Conservation (phyloP, 805 yeast genomes). For the Yarrowia sp. region DNA sequence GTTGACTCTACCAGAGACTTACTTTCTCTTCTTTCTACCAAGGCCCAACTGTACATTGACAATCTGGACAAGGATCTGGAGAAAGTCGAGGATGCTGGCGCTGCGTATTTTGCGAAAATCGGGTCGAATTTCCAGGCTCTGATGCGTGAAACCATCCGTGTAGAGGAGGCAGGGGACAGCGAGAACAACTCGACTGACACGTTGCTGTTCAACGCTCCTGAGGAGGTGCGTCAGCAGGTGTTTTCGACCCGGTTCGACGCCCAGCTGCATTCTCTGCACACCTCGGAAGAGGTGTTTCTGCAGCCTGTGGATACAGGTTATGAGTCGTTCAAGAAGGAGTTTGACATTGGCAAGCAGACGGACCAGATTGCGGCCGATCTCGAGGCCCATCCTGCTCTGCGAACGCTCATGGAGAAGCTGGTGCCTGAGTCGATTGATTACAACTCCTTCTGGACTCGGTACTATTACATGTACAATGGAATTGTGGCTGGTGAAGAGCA, state of each 20-base stretch:
- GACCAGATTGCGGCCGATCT: conserved; percentile 59
- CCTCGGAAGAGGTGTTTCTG: conserved; percentile 57
- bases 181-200: conserved; percentile 50
- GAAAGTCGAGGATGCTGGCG: conserved; percentile 72
- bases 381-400: conserved; percentile 59
- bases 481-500: conserved; percentile 68
- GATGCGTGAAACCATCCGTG: conserved; percentile 54
- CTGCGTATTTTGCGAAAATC: conserved; percentile 62
- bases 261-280: conserved; percentile 63
- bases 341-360: conserved; percentile 58
- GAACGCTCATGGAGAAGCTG: conserved; percentile 61
- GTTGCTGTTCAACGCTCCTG: conserved; percentile 56
- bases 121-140: conserved; percentile 57
- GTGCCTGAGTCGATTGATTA: conserved; percentile 72
- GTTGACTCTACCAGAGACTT: conserved; percentile 39
- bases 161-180: conserved; percentile 43
- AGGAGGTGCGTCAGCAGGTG: conserved; percentile 51
- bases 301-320: conserved; percentile 49
- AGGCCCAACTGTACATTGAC: conserved; percentile 70
- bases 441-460: conserved; percentile 75
- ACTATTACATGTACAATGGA: conserved; percentile 61
- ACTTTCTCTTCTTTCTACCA: conserved; percentile 41
- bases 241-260: conserved; percentile 66
- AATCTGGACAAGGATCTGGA: conserved; percentile 77
- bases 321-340: conserved; percentile 51